Evolutionary conservation across 108 stramenopile species (phyloP), one percentile per base, ranked within the genome.

Genomic region (Pseudonitzschia pungens): DNA sequence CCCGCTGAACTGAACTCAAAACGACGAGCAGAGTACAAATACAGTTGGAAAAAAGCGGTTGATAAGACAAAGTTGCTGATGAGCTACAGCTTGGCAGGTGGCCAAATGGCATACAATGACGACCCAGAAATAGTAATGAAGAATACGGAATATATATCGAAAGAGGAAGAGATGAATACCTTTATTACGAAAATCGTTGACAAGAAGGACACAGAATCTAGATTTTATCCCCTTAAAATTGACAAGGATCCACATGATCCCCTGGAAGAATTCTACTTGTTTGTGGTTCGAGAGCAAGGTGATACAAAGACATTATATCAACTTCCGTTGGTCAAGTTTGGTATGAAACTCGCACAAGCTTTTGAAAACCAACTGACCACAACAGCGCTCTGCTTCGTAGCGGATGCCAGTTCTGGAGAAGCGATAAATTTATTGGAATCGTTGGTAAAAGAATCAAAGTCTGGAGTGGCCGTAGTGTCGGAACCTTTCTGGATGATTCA

Each of bases 401-500:
- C 89, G n/a, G 93, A 94, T 87, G 93, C 91, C 18, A 74, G 72
- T 42, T 68, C 79, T 15, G 78, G 78, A 51, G 55, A 71, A 58
- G 84, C 70, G 16, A 73, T 55, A 43, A 51, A 28, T 33, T 15
- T 85, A 28, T 21, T 85, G 32, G 75, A 70, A 53, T 54, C 77
- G 45, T 32, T 85, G 24, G 52, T 85, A 28, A 60, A 68, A 63
- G 63, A 59, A 58, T 60, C 78, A 29, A 74, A 77, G 20, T 45
- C 55, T 4, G 81, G 69, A n/a, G 81, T 75, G 9, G 69, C 76
- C 29, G 56, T 82, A 26, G 58, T 75, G 1, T 45, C 54, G 64
- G 72, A 81, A 63, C 90, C 93, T 2, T 63, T 81, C 12, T 94
- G 93, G 93, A 87, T 94, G 93, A 72, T 81, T 22, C 69, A 79